Evolutionary conservation across 305 asterid genomes (phyloP).

Genomic region (Withania somnifera): DNA sequence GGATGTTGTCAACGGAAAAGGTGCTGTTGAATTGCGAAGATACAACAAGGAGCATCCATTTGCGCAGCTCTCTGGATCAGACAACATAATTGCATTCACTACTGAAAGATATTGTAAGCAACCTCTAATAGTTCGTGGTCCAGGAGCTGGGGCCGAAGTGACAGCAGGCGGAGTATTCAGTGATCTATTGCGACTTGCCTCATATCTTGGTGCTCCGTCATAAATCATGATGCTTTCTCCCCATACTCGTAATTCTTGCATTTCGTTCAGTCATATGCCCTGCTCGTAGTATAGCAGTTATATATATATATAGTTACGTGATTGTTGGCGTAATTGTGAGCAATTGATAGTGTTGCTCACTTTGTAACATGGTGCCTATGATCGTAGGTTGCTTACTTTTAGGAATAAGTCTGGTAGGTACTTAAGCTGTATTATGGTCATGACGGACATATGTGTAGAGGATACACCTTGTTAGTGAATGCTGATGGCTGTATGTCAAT

Average conservation of each 20-base stretch:
- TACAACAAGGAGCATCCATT: conserved; percentile 84
- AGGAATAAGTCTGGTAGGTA: neutral
- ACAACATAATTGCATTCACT: conserved; percentile 89
- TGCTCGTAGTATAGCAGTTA: neutral
- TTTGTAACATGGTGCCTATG: neutral
- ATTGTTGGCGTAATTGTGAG: neutral
- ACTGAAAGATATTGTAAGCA: conserved; percentile 86
- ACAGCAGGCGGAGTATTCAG: conserved; percentile 96
- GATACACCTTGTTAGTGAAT: neutral
- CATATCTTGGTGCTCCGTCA: conserved; percentile 94
- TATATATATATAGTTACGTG: neutral
- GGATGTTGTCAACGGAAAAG: conserved; percentile 68
- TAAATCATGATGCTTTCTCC: conserved; percentile 14
- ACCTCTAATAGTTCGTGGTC: conserved; percentile 86
- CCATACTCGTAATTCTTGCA: neutral
- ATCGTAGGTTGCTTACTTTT: conserved; percentile 1
- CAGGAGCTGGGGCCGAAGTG: conserved; percentile 99
- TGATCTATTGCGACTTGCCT: conserved; percentile 88
- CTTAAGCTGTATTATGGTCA: neutral
- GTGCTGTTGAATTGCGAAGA: conserved; percentile 67
- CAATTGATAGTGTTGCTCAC: neutral
- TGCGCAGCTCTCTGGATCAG: conserved; percentile 91
- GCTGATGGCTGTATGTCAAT: neutral
- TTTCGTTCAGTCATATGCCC: neutral
- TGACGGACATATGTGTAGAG: neutral